Conservation (phyloP, 2,329 filamentous ascomycete species). For the Colletotrichum sp. region DNA sequence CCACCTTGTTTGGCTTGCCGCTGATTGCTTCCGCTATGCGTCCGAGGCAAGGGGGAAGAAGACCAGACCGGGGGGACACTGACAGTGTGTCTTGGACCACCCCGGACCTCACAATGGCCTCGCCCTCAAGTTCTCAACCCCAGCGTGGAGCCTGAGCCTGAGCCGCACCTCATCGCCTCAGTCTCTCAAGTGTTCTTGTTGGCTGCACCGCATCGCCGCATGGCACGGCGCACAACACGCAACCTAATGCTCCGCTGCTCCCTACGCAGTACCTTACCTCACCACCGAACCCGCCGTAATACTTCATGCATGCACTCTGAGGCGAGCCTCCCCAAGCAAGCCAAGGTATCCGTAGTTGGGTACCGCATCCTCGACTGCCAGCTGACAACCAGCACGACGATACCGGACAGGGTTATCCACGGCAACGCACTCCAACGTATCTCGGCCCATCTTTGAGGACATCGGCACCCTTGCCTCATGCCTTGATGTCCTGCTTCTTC, state of each 20-base stretch:
- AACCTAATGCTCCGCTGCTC: neutral
- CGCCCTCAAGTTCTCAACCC: neutral
- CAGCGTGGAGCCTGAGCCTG: neutral
- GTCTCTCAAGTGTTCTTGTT: neutral
- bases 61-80: neutral
- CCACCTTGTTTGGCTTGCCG: neutral
- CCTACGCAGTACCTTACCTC: neutral
- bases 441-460: neutral
- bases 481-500: neutral
- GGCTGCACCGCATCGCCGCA: neutral
- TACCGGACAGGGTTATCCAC: neutral
- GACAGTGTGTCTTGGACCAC: neutral
- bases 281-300: neutral
- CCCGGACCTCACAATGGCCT: constrained; percentile 1
- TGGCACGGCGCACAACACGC: neutral
- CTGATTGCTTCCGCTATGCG: neutral
- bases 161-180: neutral
- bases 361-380: neutral
- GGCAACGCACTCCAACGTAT: neutral
- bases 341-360: neutral
- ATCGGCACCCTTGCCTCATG: neutral
- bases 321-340: neutral
- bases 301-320: neutral
- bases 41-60: neutral
- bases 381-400: neutral